Percentiles rank a stretch among this genome's conserved stretches.
These are phyloP conservation scores for Colletotrichum eleusines DNA, from an alignment of 2,329 filamentous ascomycete genomes.

Conservation along the genomic window DNA sequence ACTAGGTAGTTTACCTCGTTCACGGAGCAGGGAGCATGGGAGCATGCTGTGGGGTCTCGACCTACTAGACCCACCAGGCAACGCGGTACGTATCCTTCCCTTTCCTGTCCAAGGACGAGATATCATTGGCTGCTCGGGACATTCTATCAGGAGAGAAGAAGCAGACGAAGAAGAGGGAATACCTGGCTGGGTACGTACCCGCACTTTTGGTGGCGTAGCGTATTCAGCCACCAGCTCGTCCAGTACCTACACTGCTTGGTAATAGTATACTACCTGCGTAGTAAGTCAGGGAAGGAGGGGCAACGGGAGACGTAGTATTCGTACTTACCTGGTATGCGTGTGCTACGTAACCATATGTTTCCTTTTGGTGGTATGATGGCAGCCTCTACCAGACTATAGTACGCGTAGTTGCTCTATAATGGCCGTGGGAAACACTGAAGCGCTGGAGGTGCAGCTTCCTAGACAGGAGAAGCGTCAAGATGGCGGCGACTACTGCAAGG, in stretches of 20 bases:
- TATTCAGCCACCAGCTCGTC: neutral
- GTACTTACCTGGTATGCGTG: no score
- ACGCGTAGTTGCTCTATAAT: slow-evolving; percentile 3
- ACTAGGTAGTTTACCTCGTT: no score
- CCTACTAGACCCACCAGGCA: slow-evolving; percentile 14
- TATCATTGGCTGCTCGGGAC: slow-evolving; percentile 17
- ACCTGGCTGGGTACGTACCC: slow-evolving; percentile 22
- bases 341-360: slow-evolving; percentile 23
- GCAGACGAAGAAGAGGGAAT: slow-evolving; percentile 8
- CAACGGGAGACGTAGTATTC: slow-evolving; percentile 21
- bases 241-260: neutral
- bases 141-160: slow-evolving; percentile 21
- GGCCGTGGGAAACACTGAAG: slow-evolving; percentile 23
- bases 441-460: slow-evolving; percentile 39
- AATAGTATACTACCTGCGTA: no score
- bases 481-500: slow-evolving; percentile 41
- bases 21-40: slow-evolving; percentile 27
- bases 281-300: slow-evolving; percentile 22
- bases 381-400: neutral
- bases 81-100: slow-evolving; percentile 27
- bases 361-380: slow-evolving; percentile 14
- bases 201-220: neutral
- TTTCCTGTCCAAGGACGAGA: slow-evolving; percentile 14
- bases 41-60: slow-evolving; percentile 7
- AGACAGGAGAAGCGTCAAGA: slow-evolving; percentile 37